These are phyloP conservation scores for Kurtzmaniella cleridarum DNA, from an alignment of 805 yeast species.

Conservation along the genomic window DNA sequence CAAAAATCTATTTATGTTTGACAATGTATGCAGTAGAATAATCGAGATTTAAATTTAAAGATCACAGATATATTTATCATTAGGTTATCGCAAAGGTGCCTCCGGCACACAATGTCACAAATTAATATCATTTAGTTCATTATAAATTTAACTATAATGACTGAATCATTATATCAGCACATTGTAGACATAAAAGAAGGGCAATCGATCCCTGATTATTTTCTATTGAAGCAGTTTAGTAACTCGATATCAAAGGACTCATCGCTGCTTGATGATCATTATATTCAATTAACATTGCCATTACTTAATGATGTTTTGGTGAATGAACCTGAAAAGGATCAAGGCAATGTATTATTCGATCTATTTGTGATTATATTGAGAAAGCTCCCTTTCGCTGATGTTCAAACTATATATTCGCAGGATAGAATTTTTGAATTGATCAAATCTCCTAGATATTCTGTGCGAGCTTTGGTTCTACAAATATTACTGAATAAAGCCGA, in stretches of 20 bases:
- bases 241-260: not conserved
- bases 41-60: no score
- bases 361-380: conserved; percentile 12
- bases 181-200: no score
- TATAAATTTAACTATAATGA: no score
- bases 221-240: no score
- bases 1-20: no score
- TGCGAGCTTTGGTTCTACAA: conserved; percentile 5
- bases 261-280: not conserved
- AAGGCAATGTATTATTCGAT: conserved; percentile 7
- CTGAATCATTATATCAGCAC: no score
- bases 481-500: conserved; percentile 5
- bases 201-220: no score
- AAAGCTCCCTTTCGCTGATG: conserved; percentile 8
- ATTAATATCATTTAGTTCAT: no score
- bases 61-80: no score
- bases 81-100: no score
- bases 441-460: not conserved
- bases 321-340: conserved; percentile 11
- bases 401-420: conserved; percentile 12
- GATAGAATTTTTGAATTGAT: conserved; percentile 10
- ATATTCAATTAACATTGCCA: not conserved
- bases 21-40: no score
- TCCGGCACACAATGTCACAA: no score
- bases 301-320: not conserved